Conservation (phyloP, 306 rosid species). For the Acacia melanoxylon region DNA sequence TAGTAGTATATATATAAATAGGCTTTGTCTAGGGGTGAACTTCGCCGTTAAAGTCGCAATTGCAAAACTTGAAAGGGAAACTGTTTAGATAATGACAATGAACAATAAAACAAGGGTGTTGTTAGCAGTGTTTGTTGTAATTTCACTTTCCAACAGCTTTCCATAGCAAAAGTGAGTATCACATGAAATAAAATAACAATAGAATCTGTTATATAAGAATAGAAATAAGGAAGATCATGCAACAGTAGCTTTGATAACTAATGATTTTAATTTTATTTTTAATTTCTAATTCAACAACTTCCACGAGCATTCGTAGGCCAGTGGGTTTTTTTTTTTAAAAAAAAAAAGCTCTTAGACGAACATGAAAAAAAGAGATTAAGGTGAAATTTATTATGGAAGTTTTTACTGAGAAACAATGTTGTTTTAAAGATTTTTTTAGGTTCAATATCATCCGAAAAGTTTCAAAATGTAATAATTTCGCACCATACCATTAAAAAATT, state of each 20-base stretch:
- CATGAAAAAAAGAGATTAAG: not conserved
- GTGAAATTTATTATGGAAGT: too few species aligned
- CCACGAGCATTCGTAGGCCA: slow-evolving; percentile 31
- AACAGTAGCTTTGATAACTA: not conserved
- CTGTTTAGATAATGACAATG: not conserved
- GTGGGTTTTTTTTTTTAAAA: not conserved
- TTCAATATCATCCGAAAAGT: too few species aligned
- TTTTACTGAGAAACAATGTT: too few species aligned
- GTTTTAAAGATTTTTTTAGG: too few species aligned
- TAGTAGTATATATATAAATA: not conserved
- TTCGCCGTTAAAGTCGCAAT: not conserved
- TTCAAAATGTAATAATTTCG: too few species aligned
- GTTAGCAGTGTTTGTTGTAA: slow-evolving; percentile 1
- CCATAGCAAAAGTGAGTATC: not conserved
- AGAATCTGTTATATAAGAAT: not conserved
- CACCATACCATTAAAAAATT: too few species aligned
- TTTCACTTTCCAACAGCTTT: slow-evolving; percentile 12
- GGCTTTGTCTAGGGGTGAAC: not conserved
- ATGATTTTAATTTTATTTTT: not conserved
- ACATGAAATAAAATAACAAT: not conserved
- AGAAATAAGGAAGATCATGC: not conserved
- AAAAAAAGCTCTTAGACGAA: not conserved
- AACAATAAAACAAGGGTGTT: not conserved
- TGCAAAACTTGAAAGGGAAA: not conserved
- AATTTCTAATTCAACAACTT: slow-evolving; percentile 12